Conservation (phyloP, 2,329 filamentous ascomycete genomes). For the Phaeophleospora eucalypticola region DNA sequence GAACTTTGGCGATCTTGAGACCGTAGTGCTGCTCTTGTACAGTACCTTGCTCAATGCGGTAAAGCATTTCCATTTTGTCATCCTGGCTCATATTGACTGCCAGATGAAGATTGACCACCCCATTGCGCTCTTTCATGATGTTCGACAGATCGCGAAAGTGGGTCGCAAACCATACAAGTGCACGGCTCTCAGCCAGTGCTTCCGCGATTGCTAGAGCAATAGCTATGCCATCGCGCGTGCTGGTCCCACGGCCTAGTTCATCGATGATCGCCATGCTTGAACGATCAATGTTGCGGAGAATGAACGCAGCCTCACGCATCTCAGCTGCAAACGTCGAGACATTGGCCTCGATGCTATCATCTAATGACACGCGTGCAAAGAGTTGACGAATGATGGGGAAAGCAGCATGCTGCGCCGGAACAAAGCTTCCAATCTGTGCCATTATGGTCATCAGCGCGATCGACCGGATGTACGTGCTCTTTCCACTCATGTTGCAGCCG, state of each 20-base stretch:
- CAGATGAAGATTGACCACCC: conserved; percentile 80
- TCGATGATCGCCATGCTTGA: conserved; percentile 70
- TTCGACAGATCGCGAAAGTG: conserved; percentile 82
- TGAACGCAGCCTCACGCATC: conserved; percentile 95
- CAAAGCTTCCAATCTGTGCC: conserved; percentile 88
- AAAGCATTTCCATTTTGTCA: conserved; percentile 77
- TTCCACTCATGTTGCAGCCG: conserved; percentile 97
- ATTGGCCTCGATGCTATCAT: conserved; percentile 85
- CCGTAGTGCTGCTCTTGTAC: conserved; percentile 75
- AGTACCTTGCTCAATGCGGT: conserved; percentile 71
- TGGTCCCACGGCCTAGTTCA: conserved; percentile 87
- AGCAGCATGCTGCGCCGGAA: conserved; percentile 78
- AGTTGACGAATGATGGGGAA: conserved; percentile 78
- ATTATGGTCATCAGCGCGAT: conserved; percentile 83
- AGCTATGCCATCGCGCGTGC: conserved; percentile 78
- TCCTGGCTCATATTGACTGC: conserved; percentile 56
- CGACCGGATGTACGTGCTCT: conserved; percentile 88
- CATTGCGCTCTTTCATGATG: conserved; percentile 68
- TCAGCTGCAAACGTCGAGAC: conserved; percentile 90
- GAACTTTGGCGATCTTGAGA: conserved; percentile 69
- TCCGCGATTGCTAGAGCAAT: conserved; percentile 90
- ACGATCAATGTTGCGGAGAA: conserved; percentile 74
- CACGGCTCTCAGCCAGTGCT: conserved; percentile 70
- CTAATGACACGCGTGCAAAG: conserved; percentile 81
- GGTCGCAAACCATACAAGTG: conserved; percentile 87